phyloP scores from a whole-genome alignment of 1,139 yeast species.

The Pichia sp. region DNA sequence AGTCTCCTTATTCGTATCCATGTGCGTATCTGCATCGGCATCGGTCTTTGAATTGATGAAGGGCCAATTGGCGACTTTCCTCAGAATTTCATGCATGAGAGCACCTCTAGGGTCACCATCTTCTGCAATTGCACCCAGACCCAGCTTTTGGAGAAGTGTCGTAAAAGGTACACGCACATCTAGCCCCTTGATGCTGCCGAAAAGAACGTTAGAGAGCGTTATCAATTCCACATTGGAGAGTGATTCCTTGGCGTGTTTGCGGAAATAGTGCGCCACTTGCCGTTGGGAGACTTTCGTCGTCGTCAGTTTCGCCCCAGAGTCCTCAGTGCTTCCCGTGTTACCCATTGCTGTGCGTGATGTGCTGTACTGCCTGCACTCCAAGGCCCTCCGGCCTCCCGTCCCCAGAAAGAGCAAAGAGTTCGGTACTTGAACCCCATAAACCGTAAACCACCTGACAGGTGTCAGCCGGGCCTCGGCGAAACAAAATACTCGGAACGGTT shows the following conservation, averaged over 20 bases:
- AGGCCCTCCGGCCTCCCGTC: no score
- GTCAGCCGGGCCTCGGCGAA: no score
- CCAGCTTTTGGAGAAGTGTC: conserved; percentile 1
- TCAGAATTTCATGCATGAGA: conserved; percentile 2
- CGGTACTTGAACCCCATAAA: no score
- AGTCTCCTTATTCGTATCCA: not conserved
- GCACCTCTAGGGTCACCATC: conserved; percentile 1
- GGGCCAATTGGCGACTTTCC: conserved; percentile 8
- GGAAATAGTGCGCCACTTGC: not conserved
- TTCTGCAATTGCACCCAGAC: not conserved
- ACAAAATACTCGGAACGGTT: not conserved
- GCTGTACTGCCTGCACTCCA: no score
- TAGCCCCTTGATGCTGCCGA: conserved; percentile 6
- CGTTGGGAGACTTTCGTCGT: not conserved
- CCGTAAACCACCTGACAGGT: no score
- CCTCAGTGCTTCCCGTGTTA: conserved; percentile 1
- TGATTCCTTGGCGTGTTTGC: conserved; percentile 1
- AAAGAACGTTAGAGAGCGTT: conserved; percentile 5
- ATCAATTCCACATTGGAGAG: conserved; percentile 8
- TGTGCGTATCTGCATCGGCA: no score
- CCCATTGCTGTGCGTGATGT: conserved; percentile 9
- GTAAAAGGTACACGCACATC: conserved; percentile 2
- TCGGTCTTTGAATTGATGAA: no score
- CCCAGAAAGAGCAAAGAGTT: not conserved
- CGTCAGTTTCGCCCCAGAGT: not conserved